These are phyloP conservation scores for Daucus carota DNA, from an alignment of 129 eudicot species.

Conservation along the genomic window DH1_v3.0 NC_030381.2:18208001-18208500, in stretches of 20 bases:
- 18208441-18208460: conserved; percentile 2
- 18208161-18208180: background rate
- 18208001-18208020: background rate
- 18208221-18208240: background rate
- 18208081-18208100: background rate
- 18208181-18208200: background rate
- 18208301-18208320: background rate
- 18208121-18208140: background rate
- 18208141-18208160: background rate
- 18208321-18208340: background rate
- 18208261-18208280: background rate
- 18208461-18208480: background rate
- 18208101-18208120: background rate
- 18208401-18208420: background rate
- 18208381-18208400: background rate
- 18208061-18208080: background rate
- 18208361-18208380: background rate
- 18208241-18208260: background rate
- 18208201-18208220: background rate
- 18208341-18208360: background rate
- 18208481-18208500: background rate
- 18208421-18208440: background rate
- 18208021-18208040: background rate
- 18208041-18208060: background rate
- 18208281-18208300: background rate